These are phyloP conservation scores for Hyphopichia khmerensis DNA, from an alignment of 1,139 yeast genomes.

Conservation along the genomic window DNA sequence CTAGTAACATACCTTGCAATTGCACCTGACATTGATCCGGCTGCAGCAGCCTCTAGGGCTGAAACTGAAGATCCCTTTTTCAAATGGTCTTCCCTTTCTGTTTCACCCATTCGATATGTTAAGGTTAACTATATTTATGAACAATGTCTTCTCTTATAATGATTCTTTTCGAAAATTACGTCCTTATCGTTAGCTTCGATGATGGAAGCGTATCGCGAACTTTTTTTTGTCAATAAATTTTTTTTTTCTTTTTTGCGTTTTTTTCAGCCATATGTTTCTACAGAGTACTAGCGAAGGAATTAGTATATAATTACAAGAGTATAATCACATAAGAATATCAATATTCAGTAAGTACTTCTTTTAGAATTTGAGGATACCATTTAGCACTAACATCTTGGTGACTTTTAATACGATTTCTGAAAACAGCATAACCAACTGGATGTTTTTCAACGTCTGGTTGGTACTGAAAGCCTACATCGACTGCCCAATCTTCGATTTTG, in stretches of 20 bases:
- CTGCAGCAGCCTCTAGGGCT: constrained; percentile 46
- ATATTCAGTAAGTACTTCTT: constrained; percentile 13
- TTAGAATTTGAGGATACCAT: constrained; percentile 58
- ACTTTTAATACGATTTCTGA: constrained; percentile 61
- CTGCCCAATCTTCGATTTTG: constrained; percentile 37
- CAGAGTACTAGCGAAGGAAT: no score
- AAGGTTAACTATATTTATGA: no score
- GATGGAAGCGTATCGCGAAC: no score
- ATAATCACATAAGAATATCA: neutral
- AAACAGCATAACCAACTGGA: constrained; percentile 60
- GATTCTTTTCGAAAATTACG: no score
- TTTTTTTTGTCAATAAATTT: neutral
- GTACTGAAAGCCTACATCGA: constrained; percentile 52
- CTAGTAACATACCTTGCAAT: constrained; percentile 47
- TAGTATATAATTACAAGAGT: neutral
- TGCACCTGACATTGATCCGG: constrained; percentile 77
- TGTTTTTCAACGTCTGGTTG: constrained; percentile 40
- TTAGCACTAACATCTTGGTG: constrained; percentile 66
- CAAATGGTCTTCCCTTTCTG: constrained; percentile 45
- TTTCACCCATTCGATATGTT: neutral
- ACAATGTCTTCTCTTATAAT: no score
- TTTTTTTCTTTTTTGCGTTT: neutral
- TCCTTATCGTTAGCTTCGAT: no score
- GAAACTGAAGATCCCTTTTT: constrained; percentile 50
- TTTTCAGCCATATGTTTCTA: neutral